Percentiles rank a stretch among this genome's conserved stretches.
These are phyloP conservation scores for Monosporascus sp. DNA, from an alignment of 2,329 filamentous ascomycete species.

Conservation along the genomic window DNA sequence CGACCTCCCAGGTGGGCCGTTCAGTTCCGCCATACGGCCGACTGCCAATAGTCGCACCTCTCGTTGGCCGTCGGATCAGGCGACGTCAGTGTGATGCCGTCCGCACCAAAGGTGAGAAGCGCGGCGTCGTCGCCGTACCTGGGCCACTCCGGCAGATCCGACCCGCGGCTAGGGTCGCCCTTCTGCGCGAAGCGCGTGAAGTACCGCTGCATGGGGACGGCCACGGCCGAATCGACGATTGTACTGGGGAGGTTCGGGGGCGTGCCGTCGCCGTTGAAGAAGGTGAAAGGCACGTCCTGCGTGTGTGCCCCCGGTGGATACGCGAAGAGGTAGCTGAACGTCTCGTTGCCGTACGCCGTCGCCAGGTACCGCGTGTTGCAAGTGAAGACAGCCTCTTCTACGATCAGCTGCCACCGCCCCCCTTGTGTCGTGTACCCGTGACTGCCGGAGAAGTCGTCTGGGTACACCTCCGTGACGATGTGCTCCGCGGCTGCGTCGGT, in stretches of 20 bases:
- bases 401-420: conserved; percentile 34
- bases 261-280: conserved; percentile 36
- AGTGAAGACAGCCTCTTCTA: conserved; percentile 38
- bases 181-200: conserved; percentile 28
- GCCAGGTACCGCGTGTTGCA: conserved; percentile 50
- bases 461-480: conserved; percentile 42
- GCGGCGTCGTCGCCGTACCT: conserved; percentile 15
- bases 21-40: not conserved
- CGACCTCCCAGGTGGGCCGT: not conserved
- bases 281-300: conserved; percentile 46
- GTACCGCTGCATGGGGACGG: conserved; percentile 30
- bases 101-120: conserved; percentile 5
- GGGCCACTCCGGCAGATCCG: conserved; percentile 13
- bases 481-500: conserved; percentile 28
- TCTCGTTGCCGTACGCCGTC: conserved; percentile 38
- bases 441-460: conserved; percentile 37
- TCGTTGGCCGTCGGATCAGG: not conserved
- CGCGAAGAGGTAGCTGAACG: conserved; percentile 47
- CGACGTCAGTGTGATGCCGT: no score
- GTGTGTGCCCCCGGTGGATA: conserved; percentile 49
- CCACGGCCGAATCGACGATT: conserved; percentile 25
- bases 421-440: conserved; percentile 39
- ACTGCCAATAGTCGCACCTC: not conserved
- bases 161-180: conserved; percentile 24
- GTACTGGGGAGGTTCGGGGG: conserved; percentile 18